phyloP scores from a whole-genome alignment of 305 asterid genomes.

The Coffea humblotiana region DNA sequence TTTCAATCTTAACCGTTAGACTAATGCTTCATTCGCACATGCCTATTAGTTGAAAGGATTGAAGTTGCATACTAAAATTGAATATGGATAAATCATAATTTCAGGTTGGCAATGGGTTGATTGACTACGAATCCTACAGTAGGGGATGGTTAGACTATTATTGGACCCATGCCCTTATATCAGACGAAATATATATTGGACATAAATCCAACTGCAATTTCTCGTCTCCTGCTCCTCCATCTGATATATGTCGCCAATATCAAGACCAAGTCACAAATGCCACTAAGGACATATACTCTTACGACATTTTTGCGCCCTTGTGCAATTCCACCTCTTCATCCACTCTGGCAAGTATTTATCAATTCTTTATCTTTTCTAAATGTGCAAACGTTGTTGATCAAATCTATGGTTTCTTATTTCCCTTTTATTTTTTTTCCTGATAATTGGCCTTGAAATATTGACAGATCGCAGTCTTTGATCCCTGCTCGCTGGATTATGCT shows the following conservation, averaged over 20 bases:
- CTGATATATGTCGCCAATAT: neutral
- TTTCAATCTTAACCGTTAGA: no score
- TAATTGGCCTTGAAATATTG: neutral
- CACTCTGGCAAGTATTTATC: neutral
- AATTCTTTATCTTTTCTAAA: neutral
- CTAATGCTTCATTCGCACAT: no score
- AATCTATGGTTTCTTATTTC: no score
- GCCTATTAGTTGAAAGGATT: no score
- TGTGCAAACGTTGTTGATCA: neutral
- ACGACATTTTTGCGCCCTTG: neutral
- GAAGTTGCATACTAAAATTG: no score
- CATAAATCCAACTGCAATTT: neutral
- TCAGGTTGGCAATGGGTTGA: constrained; percentile 5
- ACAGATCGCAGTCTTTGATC: constrained; percentile 11
- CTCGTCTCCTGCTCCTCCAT: neutral
- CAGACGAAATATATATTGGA: constrained; percentile 1
- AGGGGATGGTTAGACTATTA: neutral
- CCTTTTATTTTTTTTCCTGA: neutral
- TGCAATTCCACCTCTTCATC: neutral
- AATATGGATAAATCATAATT: no score
- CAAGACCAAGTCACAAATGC: neutral
- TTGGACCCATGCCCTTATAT: constrained; percentile 5
- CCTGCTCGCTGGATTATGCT: constrained; percentile 21
- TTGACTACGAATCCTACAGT: neutral
- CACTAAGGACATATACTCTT: neutral